Percentiles rank a stretch among this genome's conserved stretches.
These are phyloP conservation scores for Lactarius quietus DNA, from an alignment of 768 basidiomycete genomes.

Conservation along the genomic window DNA sequence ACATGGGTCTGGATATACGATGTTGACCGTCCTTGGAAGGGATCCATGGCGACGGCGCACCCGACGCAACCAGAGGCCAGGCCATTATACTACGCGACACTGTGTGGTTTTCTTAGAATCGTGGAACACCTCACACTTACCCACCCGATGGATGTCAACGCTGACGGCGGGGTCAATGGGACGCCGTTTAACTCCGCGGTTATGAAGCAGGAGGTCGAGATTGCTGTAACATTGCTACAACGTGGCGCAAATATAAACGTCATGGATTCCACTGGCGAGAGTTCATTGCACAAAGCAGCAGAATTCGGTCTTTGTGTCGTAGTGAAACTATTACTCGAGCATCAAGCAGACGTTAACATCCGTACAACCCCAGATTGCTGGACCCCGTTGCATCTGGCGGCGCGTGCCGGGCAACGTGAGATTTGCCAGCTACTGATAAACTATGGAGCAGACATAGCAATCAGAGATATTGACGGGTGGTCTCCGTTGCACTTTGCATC, in stretches of 20 bases:
- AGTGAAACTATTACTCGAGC: neutral
- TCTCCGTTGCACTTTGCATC: neutral
- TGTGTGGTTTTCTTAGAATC: neutral
- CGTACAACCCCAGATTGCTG: fast-evolving
- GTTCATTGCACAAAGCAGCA: too few relatives aligned
- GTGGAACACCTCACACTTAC: neutral
- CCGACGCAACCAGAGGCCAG: too few relatives aligned
- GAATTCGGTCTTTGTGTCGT: neutral
- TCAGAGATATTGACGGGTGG: neutral
- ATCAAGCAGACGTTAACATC: neutral
- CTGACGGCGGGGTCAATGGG: neutral
- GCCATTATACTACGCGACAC: constrained; percentile 10
- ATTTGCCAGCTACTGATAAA: neutral
- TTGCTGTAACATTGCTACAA: neutral
- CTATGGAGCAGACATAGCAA: neutral
- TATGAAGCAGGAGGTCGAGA: neutral
- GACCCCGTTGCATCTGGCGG: neutral
- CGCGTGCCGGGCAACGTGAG: neutral
- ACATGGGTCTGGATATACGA: neutral
- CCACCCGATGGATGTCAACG: neutral
- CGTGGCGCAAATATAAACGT: too few relatives aligned
- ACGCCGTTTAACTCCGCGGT: neutral
- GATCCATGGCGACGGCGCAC: neutral
- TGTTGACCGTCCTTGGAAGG: neutral
- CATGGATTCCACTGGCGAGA: too few relatives aligned